Percentiles rank a stretch among this genome's conserved stretches.
Conservation (phyloP, 2,329 filamentous ascomycete species). For the Neofusicoccum laricinum region DNA sequence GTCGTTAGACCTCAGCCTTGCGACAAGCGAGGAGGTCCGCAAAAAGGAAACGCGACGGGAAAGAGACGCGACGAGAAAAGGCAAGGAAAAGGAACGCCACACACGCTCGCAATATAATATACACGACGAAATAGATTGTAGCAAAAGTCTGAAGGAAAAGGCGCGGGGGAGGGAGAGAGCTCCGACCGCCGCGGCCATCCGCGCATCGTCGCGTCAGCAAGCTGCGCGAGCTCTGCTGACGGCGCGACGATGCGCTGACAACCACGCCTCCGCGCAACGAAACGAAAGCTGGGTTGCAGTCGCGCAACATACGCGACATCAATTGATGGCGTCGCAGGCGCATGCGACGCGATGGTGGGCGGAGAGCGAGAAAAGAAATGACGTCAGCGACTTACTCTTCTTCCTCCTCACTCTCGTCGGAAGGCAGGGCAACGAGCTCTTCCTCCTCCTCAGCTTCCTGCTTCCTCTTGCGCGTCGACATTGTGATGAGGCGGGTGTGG, state of each 20-base stretch:
- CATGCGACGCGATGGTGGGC: background rate
- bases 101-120: background rate
- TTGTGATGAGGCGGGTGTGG: background rate
- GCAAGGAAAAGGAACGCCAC: background rate
- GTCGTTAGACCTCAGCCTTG: slow-evolving; percentile 10
- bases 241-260: background rate
- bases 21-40: background rate
- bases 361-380: background rate
- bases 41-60: background rate
- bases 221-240: slow-evolving; percentile 8
- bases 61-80: background rate
- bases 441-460: slow-evolving; percentile 17
- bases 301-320: background rate
- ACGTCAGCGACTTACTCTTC: slow-evolving; percentile 18
- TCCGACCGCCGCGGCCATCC: slow-evolving; percentile 1
- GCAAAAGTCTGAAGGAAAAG: background rate
- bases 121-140: background rate
- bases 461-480: slow-evolving; percentile 19
- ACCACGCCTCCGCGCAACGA: background rate
- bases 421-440: slow-evolving; percentile 16
- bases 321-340: slow-evolving; percentile 1
- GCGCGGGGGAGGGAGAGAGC: background rate
- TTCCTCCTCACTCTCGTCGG: slow-evolving; percentile 12
- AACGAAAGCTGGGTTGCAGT: background rate
- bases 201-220: slow-evolving; percentile 3